Evolutionary conservation across 83 land plant genomes (phyloP), one percentile per base, ranked within the genome.

Genomic region (Isoetes engelmannii): DNA sequence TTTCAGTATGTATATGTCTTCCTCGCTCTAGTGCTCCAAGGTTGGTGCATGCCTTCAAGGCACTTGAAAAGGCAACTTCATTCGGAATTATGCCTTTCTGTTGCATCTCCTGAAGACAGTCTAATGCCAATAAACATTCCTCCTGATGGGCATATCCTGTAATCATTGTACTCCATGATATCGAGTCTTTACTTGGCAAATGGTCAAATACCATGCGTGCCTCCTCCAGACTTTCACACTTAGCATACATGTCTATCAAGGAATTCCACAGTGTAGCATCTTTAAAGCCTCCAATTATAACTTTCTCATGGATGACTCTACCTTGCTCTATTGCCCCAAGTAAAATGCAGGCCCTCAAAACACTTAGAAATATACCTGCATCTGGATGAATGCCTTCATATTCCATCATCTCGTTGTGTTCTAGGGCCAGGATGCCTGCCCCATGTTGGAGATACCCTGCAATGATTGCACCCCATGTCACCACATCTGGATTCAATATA

Each of bases 91-190:
- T 74, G 3, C 82, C 82, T 4, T 7, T 49, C 4, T 8, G 8
- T 45, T 55, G 57, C 89, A 86, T 86, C 4, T 77, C 72, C 71
- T 57, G 68, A 53, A 83, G 83, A 9, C 79, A 28, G 5, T 42
- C 50, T 45, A 81, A 5, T 4, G 84, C 82, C 13, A 77, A 79
- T 0, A 6, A 5, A 45, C 61, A 70, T 15, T 20, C 37, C 7
- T 21, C 77, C 56, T 56, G 70, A 21, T 74, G 82, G 7, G 74
- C 76, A 69, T 74, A 59, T 3, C 84, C 84, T 79, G 77, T 71
- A 17, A 86, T 83, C 77, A 86, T 68, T 45, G 86, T 81, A 7
- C 81, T 86, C 61, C 77, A 86, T 3, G 89, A 78, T 17, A 86
- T 80, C 54, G 77, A 77, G 51, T 73, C 70, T 63, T 28, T 78